Base-by-base conservation (phyloP, 371 early-diverging fungal species). In the Enteropsectra breve region DNA sequence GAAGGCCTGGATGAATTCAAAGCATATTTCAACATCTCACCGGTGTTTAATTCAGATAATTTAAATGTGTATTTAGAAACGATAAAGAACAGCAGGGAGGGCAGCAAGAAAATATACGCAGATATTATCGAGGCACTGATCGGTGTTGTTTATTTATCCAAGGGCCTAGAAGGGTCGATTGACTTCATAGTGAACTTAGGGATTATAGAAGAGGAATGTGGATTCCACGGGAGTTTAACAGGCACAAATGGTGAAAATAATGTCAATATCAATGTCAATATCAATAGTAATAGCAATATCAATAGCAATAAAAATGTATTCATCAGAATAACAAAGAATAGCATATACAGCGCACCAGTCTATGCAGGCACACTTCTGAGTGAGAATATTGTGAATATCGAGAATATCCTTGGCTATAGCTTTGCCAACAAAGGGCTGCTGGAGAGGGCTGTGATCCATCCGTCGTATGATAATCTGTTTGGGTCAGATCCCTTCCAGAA, bases 361-460 rank as follows among this genome's bases (percentile, higher is more conserved):
- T 53, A 66, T 58, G 29, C 28, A 13, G 59, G 48, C 18, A 48
- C 65, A 26, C 46, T 74, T n/a, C 8, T 15, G 2, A 6, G 11
- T 33, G 1, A 18, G 11, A 29, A 61, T 33, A 53, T 66, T 2
- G 18, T 23, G n/a, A 29, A 33, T 0, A 37, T 75, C 1, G 65
- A 72, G 47, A 13, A 53, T 34, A 68, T 65, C 6, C 28, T 75
- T n/a, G 29, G 48, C 21, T 73, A 75, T 52, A 57, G 52, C 33
- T 75, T 72, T 46, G 65, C 37, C 38, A 63, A 73, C 48, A 45
- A 29, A 34, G 69, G 69, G 11, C 38, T 64, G 1, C 18, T 75
- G 24, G 76, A 75, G 37, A 75, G 61, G 48, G 76, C 72, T 2
- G 11, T 73, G 30, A 68, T 75, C n/a, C 75, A 75, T 63, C 72